These are phyloP conservation scores for Flueggea neowawraea DNA, from an alignment of 441 rosid genomes.

Conservation along the genomic window DNA sequence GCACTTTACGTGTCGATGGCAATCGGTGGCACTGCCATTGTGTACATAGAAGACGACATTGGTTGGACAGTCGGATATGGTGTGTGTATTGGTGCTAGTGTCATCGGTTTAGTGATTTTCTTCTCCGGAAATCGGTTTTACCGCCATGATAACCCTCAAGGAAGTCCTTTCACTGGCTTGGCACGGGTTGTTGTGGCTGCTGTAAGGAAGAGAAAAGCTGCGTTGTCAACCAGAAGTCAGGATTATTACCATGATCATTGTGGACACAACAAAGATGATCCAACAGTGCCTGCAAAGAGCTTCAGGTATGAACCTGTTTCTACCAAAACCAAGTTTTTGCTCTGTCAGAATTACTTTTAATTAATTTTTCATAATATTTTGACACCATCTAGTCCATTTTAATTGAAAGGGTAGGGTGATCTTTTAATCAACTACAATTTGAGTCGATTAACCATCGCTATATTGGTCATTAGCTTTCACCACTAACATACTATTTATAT, in stretches of 20 bases:
- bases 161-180: constrained; percentile 41
- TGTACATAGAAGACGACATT: constrained; percentile 37
- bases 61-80: constrained; percentile 51
- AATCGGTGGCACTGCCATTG: constrained; percentile 23
- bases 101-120: constrained; percentile 29
- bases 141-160: constrained; percentile 31
- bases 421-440: too few relatives aligned
- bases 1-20: constrained; percentile 5
- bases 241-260: constrained; percentile 16
- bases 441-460: too few relatives aligned
- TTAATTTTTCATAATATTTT: too few relatives aligned
- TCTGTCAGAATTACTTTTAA: too few relatives aligned
- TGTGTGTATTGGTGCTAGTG: constrained; percentile 21
- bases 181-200: constrained; percentile 43
- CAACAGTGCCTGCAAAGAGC: constrained; percentile 17
- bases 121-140: constrained; percentile 31
- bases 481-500: too few relatives aligned
- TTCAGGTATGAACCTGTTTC: constrained; percentile 19
- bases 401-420: too few relatives aligned
- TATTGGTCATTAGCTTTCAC: too few relatives aligned
- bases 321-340: neutral
- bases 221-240: constrained; percentile 16
- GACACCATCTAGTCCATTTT: too few relatives aligned
- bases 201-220: constrained; percentile 25
- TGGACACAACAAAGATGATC: neutral